Percentiles rank a stretch among this genome's conserved stretches.
Evolutionary conservation across 2,329 filamentous ascomycete genomes (phyloP).

Genomic region (Neonectria faginata): DNA sequence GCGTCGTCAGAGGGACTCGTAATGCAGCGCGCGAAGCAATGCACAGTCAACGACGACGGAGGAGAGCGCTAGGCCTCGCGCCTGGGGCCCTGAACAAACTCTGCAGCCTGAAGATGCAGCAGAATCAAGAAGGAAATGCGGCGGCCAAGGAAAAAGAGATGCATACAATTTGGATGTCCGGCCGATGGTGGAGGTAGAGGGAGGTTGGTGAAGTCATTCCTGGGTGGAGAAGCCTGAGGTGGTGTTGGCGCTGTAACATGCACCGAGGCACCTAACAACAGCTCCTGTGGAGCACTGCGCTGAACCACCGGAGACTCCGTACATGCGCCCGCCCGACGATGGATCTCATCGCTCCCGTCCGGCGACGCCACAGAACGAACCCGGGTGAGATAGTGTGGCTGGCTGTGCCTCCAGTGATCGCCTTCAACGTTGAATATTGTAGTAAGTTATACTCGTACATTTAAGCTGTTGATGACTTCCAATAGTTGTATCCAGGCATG

Average conservation of each 20-base stretch:
- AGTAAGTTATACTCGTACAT: neutral
- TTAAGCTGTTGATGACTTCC: neutral
- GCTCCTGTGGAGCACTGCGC: slow-evolving; percentile 27
- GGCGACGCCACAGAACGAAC: slow-evolving; percentile 10
- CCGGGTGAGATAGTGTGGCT: neutral
- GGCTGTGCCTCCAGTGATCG: neutral
- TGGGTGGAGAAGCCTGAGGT: slow-evolving; percentile 43
- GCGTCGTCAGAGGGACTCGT: slow-evolving; percentile 38
- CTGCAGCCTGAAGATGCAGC: slow-evolving; percentile 24
- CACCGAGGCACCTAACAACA: slow-evolving; percentile 17
- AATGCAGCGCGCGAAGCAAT: slow-evolving; percentile 33
- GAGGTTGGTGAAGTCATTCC: slow-evolving; percentile 51
- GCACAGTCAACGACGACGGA: slow-evolving; percentile 6
- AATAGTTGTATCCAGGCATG: slow-evolving; percentile 18
- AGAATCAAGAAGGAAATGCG: slow-evolving; percentile 34
- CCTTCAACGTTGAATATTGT: neutral
- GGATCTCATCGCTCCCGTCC: slow-evolving; percentile 12
- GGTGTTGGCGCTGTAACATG: slow-evolving; percentile 30
- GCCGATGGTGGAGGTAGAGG: slow-evolving; percentile 15
- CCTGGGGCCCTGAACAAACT: slow-evolving; percentile 19
- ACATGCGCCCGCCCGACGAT: slow-evolving; percentile 12
- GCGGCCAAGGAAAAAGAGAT: slow-evolving; percentile 36
- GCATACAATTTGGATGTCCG: slow-evolving; percentile 40
- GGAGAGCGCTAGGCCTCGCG: slow-evolving; percentile 22
- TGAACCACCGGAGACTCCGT: neutral